Base-by-base conservation (phyloP, 768 basidiomycete genomes). In the Boletellus sp. region DNA sequence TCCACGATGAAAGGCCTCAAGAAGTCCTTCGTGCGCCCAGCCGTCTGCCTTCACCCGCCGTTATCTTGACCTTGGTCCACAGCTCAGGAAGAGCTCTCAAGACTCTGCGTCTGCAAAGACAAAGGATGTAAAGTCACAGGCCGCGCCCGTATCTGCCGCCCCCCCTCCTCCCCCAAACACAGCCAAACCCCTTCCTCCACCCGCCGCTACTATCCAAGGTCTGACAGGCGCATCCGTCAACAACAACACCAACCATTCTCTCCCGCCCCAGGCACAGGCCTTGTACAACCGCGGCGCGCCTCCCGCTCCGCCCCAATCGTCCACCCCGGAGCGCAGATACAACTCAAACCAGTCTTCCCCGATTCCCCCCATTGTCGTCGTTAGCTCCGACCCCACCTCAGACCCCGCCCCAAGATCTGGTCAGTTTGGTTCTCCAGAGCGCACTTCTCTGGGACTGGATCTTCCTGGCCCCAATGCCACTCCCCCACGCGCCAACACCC, bases 281-380 rank as follows among this genome's bases (percentile, higher is more conserved):
- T 65, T 60, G 47, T 77, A 76, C 51, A 70, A 69, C 60, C 76
- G 75, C 47, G 74, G 74, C 43, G 67, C 72, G 19, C 71, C 74
- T 24, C 69, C 76, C 22, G 65, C 72, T 9, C 69, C 73, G 17
- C 60, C 70, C 37, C 60, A 58, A 31, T 66, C 74, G 33, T 61
- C 72, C 41, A 68, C 70, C 32, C 69, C 79, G 41, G 87, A 88
- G 69, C 85, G 85, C 57, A 79, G 85, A 70, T 76, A 81, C 53
- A 54, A 43, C 15, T 45, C 64, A 32, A 63, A 55, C 38, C 70
- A 72, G 59, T 67, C 75, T 31, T 72, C 79, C 3, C 72, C 83
- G 19, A 77, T 85, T 10, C 90, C 90, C 49, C 85, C 90, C 51
- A 90, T 92, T 66, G 89, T 93, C 48, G 88, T 93, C 58, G 90